Evolutionary conservation across 2,329 filamentous ascomycete genomes (phyloP), one percentile per base, ranked within the genome.

Genomic region (Colletotrichum tropicicola): DNA sequence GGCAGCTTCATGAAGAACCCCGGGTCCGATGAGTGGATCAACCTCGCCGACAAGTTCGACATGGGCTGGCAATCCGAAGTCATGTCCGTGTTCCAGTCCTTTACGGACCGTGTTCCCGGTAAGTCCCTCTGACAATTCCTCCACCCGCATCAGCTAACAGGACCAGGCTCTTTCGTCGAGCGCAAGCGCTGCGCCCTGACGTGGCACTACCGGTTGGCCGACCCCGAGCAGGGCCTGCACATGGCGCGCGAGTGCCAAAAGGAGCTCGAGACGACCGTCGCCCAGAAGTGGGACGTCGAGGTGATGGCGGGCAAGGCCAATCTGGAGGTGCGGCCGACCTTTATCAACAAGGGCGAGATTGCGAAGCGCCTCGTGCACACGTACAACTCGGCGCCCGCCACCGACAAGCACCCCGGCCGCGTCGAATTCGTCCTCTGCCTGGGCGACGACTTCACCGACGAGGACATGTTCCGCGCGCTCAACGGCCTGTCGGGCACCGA

Each of bases 271-370:
- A 82, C 85, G 5, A 92, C 89, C 0, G 91, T 97, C 1, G 89
- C 83, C 54, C 91, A 89, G 74, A 89, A 89, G 68, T 97, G 91
- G 87, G 94, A 97, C 49, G 92, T 98, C 4, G 95, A 98, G 73
- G 94, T 99, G 65, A 98, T 98, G 94, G 88, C 90, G 0, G 96
- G 96, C 71, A 99, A 98, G 81, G 95, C 95, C 67, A 98, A 98
- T 75, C 85, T 99, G 25, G 96, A 99, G 79, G 95, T 98, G 30
- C 91, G 96, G n/a, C 95, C 95, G 27, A 94, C 91, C 1, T 97
- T 97, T 73, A 94, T 99, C 81, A 98, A 98, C 85, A 99, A 99
- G 83, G 96, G 96, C 28, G 94, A 97, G 78, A 98, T 98, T 69
- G 92, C 91, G 15, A 94, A 93, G 80, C 89, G 91, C 6, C 85